These are phyloP conservation scores for Trichoderma polysporum DNA, from an alignment of 2,329 filamentous ascomycete genomes.

Conservation along the genomic window DNA sequence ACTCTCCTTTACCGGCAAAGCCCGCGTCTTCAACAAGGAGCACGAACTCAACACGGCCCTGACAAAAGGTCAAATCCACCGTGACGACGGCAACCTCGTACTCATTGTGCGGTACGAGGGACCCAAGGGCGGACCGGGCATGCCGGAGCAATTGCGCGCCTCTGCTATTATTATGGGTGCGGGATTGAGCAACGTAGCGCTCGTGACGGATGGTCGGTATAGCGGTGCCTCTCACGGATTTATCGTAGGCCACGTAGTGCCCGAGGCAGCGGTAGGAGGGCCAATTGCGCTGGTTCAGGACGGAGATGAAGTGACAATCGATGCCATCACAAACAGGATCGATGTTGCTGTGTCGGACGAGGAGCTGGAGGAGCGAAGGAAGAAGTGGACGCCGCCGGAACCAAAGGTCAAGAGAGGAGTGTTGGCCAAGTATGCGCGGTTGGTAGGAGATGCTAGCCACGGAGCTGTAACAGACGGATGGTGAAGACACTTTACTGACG, in stretches of 20 bases:
- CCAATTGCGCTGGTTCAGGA: conserved; percentile 80
- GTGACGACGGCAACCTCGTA: conserved; percentile 71
- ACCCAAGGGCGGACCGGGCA: conserved; percentile 88
- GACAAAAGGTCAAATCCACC: conserved; percentile 60
- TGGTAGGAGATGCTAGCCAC: conserved; percentile 89
- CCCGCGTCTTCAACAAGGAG: conserved; percentile 85
- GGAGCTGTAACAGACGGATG: conserved; percentile 78
- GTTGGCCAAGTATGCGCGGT: conserved; percentile 81
- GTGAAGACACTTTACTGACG: conserved; percentile 22
- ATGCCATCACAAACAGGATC: conserved; percentile 78
- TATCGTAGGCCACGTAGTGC: conserved; percentile 89
- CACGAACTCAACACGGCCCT: conserved; percentile 73
- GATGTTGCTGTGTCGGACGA: conserved; percentile 63
- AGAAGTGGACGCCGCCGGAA: conserved; percentile 68
- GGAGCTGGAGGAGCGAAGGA: conserved; percentile 65
- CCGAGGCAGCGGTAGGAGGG: conserved; percentile 84
- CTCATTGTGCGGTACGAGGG: conserved; percentile 92
- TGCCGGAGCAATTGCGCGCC: conserved; percentile 92
- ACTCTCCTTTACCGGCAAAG: conserved; percentile 74
- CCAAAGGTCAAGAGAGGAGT: conserved; percentile 77
- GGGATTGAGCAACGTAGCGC: conserved; percentile 78
- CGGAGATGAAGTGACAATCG: conserved; percentile 83
- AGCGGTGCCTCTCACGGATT: conserved; percentile 87
- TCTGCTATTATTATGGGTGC: conserved; percentile 92
- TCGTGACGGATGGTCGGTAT: conserved; percentile 91